phyloP scores from a whole-genome alignment of 495 filamentous ascomycete genomes.

The Talaromyces proteolyticus region DNA sequence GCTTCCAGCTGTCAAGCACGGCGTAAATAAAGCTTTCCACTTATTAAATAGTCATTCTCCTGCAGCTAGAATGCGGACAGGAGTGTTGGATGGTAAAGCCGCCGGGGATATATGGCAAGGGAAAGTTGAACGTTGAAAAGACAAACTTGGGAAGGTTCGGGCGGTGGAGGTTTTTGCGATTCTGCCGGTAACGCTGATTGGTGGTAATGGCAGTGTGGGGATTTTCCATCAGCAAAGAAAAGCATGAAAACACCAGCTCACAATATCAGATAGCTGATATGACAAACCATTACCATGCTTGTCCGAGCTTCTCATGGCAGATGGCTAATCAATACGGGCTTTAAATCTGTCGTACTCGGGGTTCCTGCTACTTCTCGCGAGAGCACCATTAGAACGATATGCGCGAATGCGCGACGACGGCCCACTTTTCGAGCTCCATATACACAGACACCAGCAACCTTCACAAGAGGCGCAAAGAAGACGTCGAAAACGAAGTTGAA shows the following conservation, averaged over 20 bases:
- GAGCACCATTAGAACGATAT: constrained; percentile 18
- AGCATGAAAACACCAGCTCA: too few relatives aligned
- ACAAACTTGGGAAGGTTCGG: constrained; percentile 6
- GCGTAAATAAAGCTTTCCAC: background rate
- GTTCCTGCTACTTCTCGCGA: constrained; percentile 10
- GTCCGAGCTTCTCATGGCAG: constrained; percentile 1
- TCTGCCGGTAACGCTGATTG: constrained; percentile 35
- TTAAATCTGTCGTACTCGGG: background rate
- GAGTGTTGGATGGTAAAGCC: constrained; percentile 21
- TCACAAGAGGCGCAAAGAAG: constrained; percentile 42
- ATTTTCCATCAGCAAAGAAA: too few relatives aligned
- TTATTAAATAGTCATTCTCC: constrained; percentile 22
- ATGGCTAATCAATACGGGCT: background rate
- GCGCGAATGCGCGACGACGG: constrained; percentile 26
- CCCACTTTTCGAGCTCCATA: constrained; percentile 8
- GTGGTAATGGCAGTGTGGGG: constrained; percentile 22
- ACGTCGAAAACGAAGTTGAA: constrained; percentile 50
- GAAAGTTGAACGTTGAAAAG: constrained; percentile 9
- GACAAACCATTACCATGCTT: too few relatives aligned
- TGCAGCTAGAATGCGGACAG: constrained; percentile 22
- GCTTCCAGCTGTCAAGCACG: background rate
- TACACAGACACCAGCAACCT: background rate
- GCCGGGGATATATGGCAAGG: constrained; percentile 8
- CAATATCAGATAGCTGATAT: too few relatives aligned
- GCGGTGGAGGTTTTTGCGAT: constrained; percentile 11